These are phyloP conservation scores for Xylaria polymorpha DNA, from an alignment of 2,329 filamentous ascomycete genomes.

Conservation along the genomic window DNA sequence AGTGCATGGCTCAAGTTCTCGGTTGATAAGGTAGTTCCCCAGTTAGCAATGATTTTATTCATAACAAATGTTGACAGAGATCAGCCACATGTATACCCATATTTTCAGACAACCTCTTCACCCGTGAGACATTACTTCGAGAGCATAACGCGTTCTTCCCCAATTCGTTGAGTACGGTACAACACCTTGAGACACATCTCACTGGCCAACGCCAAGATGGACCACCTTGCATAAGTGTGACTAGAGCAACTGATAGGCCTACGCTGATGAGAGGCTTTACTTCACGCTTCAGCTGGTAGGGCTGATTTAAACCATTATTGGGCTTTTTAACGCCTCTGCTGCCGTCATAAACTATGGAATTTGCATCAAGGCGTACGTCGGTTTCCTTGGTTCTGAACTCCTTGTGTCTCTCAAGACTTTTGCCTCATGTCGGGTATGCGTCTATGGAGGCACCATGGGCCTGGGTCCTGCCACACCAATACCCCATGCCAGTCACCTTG, in stretches of 20 bases:
- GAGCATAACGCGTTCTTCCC: neutral
- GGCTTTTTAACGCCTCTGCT: neutral
- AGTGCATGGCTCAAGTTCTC: neutral
- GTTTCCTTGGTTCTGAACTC: neutral
- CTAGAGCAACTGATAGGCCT: neutral
- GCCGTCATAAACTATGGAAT: neutral
- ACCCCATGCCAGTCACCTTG: neutral
- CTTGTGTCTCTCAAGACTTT: neutral
- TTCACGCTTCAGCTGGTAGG: neutral
- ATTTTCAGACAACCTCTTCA: neutral
- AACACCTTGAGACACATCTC: neutral
- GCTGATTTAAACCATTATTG: neutral
- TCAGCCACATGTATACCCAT: constrained; percentile 18
- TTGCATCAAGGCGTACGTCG: neutral
- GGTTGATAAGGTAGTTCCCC: constrained; percentile 35
- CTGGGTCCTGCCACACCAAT: neutral
- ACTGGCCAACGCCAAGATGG: neutral
- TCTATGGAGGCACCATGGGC: neutral
- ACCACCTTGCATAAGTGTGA: neutral
- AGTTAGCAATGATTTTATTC: constrained; percentile 12
- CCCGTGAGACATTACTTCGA: constrained; percentile 16
- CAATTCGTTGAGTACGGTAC: neutral
- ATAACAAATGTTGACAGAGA: constrained; percentile 27
- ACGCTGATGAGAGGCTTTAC: neutral
- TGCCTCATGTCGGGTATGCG: neutral